Base-by-base conservation (phyloP, 2,329 filamentous ascomycete genomes). In the Colletotrichum cereale region DNA sequence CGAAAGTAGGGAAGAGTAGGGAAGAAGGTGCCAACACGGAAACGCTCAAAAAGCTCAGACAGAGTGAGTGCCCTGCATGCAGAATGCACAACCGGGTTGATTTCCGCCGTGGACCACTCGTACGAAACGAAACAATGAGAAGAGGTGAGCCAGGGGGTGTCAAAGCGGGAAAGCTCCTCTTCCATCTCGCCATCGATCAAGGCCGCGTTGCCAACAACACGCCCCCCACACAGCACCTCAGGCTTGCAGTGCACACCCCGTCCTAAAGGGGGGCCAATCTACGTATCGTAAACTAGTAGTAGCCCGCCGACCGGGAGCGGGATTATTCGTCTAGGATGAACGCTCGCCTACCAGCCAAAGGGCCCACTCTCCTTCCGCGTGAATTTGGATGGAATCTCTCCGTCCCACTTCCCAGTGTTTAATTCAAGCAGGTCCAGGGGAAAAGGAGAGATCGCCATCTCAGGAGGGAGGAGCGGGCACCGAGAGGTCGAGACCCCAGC, bases 111-210 rank as follows among this genome's bases (percentile, higher is more conserved):
- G 42, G 42, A 50, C 48, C 52, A 47, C 55, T 40, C 31, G 6
- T 31, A 26, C 10, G 10, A 56, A 52, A 52, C 26, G 12, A 50
- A 50, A 50, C n/a, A 50, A 48, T 2, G 21, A 26, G 53, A n/a
- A 36, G 18, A 42, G 47, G 38, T n/a, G n/a, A n/a, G n/a, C n/a
- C n/a, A 21, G 44, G 26, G 64, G n/a, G n/a, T n/a, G 53, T 69
- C 65, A 72, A 65, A 64, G 65, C 60, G 64, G 62, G 14, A n/a
- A 48, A 16, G 21, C 29, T 26, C 12, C 42, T 26, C 29, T 26
- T 21, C 10, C 21, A 36, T 34, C 29, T 36, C 38, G 14, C 34
- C 48, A 40, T 26, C n/a, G 16, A 21, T 21, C 31, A 18, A 48
- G 16, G 16, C 24, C 48, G 26, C 48, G 14, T 29, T 18, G 11